Evolutionary conservation across 805 yeast species (phyloP).

Genomic region (Cyberlindnera lachancei): DNA sequence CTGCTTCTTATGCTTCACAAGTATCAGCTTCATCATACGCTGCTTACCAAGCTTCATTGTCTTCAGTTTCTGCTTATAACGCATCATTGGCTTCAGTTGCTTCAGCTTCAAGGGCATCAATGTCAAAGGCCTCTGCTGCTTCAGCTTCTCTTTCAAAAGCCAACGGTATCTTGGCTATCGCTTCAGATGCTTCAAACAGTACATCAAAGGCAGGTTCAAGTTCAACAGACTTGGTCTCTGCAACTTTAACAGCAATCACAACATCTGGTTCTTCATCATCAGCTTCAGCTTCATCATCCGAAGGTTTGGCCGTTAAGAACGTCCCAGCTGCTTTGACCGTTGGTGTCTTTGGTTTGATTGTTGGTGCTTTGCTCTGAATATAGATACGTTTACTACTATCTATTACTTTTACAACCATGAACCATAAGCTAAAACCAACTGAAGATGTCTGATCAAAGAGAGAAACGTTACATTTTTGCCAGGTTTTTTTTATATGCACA

Average conservation of each 20-base stretch:
- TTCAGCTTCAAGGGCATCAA: conserved; percentile 11
- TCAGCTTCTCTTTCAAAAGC: conserved; percentile 26
- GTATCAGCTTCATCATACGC: conserved; percentile 14
- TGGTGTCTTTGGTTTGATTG: conserved; percentile 22
- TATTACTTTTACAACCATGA: background rate
- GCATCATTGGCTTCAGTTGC: conserved; percentile 8
- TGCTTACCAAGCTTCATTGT: conserved; percentile 16
- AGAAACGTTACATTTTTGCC: too few species aligned
- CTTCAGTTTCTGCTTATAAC: conserved; percentile 11
- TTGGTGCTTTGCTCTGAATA: conserved; percentile 21
- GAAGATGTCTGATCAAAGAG: too few species aligned
- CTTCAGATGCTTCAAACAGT: conserved; percentile 30
- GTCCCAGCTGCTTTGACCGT: conserved; percentile 22
- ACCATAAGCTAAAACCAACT: too few species aligned
- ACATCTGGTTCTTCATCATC: conserved; percentile 15
- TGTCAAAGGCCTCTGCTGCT: conserved; percentile 16
- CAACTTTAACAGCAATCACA: conserved; percentile 16
- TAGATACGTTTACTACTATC: background rate
- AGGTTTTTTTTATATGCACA: too few species aligned
- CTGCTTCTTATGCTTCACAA: too few species aligned
- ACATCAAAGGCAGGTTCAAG: conserved; percentile 23
- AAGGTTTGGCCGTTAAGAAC: conserved; percentile 19
- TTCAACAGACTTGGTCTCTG: conserved; percentile 15
- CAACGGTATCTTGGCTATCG: conserved; percentile 33
- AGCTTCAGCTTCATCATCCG: conserved; percentile 25